Percentiles rank a stretch among this genome's conserved stretches.
These are phyloP conservation scores for Kuraishia piskuri DNA, from an alignment of 805 yeast species.

Conservation along the genomic window DNA sequence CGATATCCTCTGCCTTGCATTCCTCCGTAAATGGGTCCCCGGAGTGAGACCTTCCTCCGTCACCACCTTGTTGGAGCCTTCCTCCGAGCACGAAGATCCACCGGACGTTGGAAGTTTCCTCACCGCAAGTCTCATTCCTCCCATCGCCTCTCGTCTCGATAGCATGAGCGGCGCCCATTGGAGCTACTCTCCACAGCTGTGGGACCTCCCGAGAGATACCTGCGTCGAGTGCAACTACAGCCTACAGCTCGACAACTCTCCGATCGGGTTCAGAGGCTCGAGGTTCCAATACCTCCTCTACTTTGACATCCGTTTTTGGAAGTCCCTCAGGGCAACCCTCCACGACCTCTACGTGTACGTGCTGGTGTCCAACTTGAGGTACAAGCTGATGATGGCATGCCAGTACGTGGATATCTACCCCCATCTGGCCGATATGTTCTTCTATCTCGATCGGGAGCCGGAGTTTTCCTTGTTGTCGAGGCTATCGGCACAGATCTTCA, in stretches of 20 bases:
- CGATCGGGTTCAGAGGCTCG: conserved; percentile 28
- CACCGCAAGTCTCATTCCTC: conserved; percentile 28
- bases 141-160: conserved; percentile 15
- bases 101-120: conserved; percentile 22
- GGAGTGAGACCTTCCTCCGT: conserved; percentile 28
- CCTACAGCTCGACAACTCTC: not conserved
- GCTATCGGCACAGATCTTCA: conserved; percentile 78
- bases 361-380: conserved; percentile 49
- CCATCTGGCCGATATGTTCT: conserved; percentile 57
- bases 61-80: not conserved
- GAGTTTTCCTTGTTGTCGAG: conserved; percentile 68
- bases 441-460: conserved; percentile 78
- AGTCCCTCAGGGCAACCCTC: conserved; percentile 42
- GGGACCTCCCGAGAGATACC: conserved; percentile 37
- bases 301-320: conserved; percentile 70
- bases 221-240: conserved; percentile 38
- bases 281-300: conserved; percentile 52
- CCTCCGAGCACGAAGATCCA: conserved; percentile 1
- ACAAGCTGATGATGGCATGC: conserved; percentile 52
- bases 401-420: conserved; percentile 85
- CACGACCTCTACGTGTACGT: conserved; percentile 61
- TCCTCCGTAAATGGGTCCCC: conserved; percentile 52
- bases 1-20: conserved; percentile 44
- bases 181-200: conserved; percentile 12
- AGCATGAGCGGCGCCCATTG: not conserved